These are phyloP conservation scores for Paratinospora sagittata DNA, from an alignment of 164 flowering plant species.

Conservation along the genomic window DNA sequence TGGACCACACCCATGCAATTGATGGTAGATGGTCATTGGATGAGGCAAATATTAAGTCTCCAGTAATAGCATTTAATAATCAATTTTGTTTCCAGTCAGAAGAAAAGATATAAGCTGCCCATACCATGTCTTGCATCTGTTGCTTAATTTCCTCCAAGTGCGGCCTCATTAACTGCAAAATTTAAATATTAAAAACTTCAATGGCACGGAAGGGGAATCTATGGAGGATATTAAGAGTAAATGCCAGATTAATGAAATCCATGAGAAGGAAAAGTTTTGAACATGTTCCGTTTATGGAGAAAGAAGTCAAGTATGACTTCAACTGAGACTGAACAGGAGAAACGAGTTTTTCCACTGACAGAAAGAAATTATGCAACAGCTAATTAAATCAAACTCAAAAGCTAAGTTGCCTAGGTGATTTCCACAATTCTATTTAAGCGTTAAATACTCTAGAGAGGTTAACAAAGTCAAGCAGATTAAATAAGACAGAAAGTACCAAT, in stretches of 20 bases:
- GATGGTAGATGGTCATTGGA: conserved; percentile 4
- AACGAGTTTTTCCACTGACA: background rate
- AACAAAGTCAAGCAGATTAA: too few species aligned
- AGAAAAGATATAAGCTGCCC: background rate
- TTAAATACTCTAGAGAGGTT: background rate
- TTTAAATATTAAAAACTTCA: conserved; percentile 7
- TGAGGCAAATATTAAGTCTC: background rate
- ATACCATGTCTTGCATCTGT: conserved; percentile 50
- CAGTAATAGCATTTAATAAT: too few species aligned
- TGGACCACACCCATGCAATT: too few species aligned
- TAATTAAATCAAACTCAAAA: background rate
- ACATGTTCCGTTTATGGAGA: background rate
- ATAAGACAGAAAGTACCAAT: too few species aligned
- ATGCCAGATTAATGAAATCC: background rate
- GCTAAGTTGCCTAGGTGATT: background rate
- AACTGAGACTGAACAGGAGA: background rate
- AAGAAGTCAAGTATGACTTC: background rate
- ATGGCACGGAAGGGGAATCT: background rate
- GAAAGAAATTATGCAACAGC: background rate
- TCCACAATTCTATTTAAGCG: background rate
- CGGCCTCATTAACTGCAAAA: conserved; percentile 73
- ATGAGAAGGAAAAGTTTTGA: background rate
- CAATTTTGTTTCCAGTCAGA: background rate
- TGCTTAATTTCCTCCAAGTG: conserved; percentile 56
- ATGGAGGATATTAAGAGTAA: background rate